These are phyloP conservation scores for Aspergillus olivimuriae DNA, from an alignment of 495 filamentous ascomycete species.

Conservation along the genomic window DNA sequence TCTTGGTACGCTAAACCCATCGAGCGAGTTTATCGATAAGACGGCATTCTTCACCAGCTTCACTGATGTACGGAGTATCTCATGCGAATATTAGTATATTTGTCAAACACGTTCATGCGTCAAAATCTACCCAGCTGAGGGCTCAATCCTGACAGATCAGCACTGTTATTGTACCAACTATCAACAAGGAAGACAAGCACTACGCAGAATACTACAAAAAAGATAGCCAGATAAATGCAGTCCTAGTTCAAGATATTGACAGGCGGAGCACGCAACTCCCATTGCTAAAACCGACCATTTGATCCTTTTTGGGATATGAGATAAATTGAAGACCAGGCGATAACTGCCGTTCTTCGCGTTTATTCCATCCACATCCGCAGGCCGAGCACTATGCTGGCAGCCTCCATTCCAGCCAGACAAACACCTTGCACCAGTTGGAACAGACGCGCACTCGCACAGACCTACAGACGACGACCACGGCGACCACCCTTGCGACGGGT, in stretches of 20 bases:
- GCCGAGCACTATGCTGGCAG: slow-evolving; percentile 26
- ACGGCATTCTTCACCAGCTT: no score
- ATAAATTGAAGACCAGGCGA: slow-evolving; percentile 52
- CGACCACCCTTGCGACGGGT: slow-evolving; percentile 99
- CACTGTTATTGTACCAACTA: no score
- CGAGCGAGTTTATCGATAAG: no score
- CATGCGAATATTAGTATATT: no score
- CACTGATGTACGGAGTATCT: no score
- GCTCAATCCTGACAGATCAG: no score
- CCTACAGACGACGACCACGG: slow-evolving; percentile 98
- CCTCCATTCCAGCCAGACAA: slow-evolving; percentile 33
- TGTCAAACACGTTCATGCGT: no score
- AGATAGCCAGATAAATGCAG: background rate
- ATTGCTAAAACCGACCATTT: slow-evolving; percentile 15
- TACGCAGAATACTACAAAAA: background rate
- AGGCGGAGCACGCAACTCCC: slow-evolving; percentile 7
- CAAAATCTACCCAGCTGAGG: no score
- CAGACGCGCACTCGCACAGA: slow-evolving; percentile 27
- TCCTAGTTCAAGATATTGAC: slow-evolving; percentile 13
- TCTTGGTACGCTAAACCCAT: no score
- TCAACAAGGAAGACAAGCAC: background rate
- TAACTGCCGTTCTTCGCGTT: slow-evolving; percentile 52
- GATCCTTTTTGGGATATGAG: slow-evolving; percentile 32
- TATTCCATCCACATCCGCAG: slow-evolving; percentile 49
- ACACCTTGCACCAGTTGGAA: slow-evolving; percentile 21